phyloP scores from a whole-genome alignment of 2,329 filamentous ascomycete genomes.

The Coniochaeta ligniaria region DNA sequence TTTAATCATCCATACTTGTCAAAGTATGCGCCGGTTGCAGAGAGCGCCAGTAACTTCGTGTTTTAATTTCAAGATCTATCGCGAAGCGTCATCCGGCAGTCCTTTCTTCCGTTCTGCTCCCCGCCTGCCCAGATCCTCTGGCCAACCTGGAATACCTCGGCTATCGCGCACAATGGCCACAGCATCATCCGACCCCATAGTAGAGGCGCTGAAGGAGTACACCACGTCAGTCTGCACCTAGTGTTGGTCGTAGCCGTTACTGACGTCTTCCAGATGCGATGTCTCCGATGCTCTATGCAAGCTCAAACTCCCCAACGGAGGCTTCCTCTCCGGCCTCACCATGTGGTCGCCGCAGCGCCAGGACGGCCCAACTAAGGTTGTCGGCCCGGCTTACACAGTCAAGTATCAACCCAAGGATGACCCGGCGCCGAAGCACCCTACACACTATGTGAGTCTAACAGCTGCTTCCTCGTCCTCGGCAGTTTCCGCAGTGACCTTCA shows the following conservation, averaged over 20 bases:
- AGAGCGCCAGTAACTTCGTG: no score
- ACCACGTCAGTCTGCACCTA: constrained; percentile 19
- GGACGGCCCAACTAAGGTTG: constrained; percentile 41
- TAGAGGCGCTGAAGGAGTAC: constrained; percentile 22
- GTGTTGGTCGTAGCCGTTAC: neutral
- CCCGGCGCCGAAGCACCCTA: constrained; percentile 33
- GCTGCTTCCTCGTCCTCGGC: neutral
- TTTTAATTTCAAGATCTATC: no score
- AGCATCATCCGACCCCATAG: constrained; percentile 15
- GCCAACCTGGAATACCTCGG: neutral
- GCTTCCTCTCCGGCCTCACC: constrained; percentile 45
- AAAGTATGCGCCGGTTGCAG: no score
- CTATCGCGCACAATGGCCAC: neutral
- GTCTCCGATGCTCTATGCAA: constrained; percentile 45
- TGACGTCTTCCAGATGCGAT: constrained; percentile 29
- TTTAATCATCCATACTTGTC: no score
- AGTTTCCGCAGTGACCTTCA: no score
- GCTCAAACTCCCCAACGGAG: constrained; percentile 38
- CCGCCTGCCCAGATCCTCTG: neutral
- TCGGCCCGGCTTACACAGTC: constrained; percentile 48
- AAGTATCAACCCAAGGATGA: constrained; percentile 40
- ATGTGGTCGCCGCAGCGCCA: constrained; percentile 48
- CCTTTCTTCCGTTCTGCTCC: neutral
- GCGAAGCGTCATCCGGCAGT: no score
- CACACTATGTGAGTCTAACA: constrained; percentile 28